These are phyloP conservation scores for Vanilla planifolia DNA, from an alignment of 106 monocot species.

Conservation along the genomic window DNA sequence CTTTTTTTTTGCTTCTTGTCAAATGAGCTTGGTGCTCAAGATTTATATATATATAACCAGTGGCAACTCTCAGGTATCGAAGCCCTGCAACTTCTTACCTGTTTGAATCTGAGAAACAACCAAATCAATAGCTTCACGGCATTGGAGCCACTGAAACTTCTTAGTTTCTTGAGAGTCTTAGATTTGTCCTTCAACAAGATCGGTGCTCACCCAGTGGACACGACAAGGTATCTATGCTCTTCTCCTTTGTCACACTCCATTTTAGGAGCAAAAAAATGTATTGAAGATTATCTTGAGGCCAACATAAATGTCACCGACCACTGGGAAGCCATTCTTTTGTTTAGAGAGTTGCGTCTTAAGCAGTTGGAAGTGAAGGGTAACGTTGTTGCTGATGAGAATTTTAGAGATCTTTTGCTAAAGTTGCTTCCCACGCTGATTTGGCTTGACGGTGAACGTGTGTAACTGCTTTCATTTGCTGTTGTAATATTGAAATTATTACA, in stretches of 20 bases:
- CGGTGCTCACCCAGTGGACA: slow-evolving; percentile 63
- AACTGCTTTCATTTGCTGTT: no score
- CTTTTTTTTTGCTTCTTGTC: background rate
- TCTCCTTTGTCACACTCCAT: slow-evolving; percentile 64
- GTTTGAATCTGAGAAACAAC: slow-evolving; percentile 71
- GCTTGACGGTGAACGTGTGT: slow-evolving; percentile 55
- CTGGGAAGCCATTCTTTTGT: slow-evolving; percentile 79
- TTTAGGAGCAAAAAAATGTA: slow-evolving; percentile 1
- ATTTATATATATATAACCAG: no score
- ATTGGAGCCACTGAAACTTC: slow-evolving; percentile 59
- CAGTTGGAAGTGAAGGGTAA: slow-evolving; percentile 68
- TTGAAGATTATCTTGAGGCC: slow-evolving; percentile 13
- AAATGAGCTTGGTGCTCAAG: no score
- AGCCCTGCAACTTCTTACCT: slow-evolving; percentile 70
- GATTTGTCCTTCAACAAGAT: slow-evolving; percentile 83
- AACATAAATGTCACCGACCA: slow-evolving; percentile 16
- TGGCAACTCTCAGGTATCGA: slow-evolving; percentile 57
- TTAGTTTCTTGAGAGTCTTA: slow-evolving; percentile 49
- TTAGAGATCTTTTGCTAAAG: slow-evolving; percentile 30
- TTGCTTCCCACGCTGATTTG: slow-evolving; percentile 56
- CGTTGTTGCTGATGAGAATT: slow-evolving; percentile 29
- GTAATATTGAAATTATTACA: no score
- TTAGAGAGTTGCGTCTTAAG: slow-evolving; percentile 38
- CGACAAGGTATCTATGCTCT: slow-evolving; percentile 57
- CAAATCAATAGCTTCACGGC: slow-evolving; percentile 62